These are phyloP conservation scores for Carex arenaria DNA, from an alignment of 202 grass and related monocot genomes.

Conservation along the genomic window DNA sequence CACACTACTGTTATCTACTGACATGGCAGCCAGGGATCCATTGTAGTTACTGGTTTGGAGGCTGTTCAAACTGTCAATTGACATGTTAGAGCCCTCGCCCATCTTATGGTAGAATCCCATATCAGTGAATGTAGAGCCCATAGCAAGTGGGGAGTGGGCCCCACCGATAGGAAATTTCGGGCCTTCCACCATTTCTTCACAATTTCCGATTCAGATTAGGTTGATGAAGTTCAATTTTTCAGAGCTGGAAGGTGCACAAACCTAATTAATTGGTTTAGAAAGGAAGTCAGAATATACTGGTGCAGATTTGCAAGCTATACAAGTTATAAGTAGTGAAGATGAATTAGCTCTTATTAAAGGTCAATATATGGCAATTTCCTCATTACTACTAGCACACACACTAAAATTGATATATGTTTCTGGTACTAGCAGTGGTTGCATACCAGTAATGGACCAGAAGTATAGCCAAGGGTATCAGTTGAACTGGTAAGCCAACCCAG, in stretches of 20 bases:
- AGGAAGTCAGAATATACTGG: slow-evolving; percentile 9
- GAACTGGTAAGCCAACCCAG: not conserved
- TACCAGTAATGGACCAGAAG: not conserved
- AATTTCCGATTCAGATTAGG: not conserved
- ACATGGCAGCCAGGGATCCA: slow-evolving; percentile 58
- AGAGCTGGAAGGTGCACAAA: not conserved
- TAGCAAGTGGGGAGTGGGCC: slow-evolving; percentile 24
- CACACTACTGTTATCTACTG: slow-evolving; percentile 60
- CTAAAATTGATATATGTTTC: not conserved
- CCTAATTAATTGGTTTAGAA: not conserved
- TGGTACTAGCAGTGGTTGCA: not conserved
- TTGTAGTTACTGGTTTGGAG: slow-evolving; percentile 72
- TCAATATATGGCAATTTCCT: not conserved
- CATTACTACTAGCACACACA: not conserved
- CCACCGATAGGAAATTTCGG: slow-evolving; percentile 56
- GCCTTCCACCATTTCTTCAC: slow-evolving; percentile 39
- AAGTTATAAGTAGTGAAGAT: not conserved
- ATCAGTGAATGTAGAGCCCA: slow-evolving; percentile 37
- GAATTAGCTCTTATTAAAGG: not conserved
- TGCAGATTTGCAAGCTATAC: not conserved
- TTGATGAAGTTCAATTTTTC: not conserved
- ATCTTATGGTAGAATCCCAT: slow-evolving; percentile 88
- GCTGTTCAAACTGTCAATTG: slow-evolving; percentile 65
- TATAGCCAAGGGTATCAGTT: not conserved
- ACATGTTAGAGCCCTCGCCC: slow-evolving; percentile 75